phyloP scores from a whole-genome alignment of 805 yeast genomes.

The Wickerhamomyces ciferrii region DNA sequence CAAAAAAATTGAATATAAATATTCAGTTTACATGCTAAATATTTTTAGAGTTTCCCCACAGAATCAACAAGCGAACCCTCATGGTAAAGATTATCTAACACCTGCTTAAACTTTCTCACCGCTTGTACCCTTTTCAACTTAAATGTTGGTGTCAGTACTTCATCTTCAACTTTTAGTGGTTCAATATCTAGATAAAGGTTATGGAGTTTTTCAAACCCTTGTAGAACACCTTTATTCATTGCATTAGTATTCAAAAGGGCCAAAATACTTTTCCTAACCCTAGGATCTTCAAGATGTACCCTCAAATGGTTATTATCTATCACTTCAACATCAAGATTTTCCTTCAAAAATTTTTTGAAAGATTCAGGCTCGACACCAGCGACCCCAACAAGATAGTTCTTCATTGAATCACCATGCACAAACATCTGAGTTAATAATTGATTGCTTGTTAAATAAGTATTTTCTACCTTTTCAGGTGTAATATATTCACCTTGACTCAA shows the following conservation, averaged over 20 bases:
- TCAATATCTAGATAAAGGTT: slow-evolving; percentile 49
- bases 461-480: slow-evolving; percentile 63
- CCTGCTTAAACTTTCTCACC: slow-evolving; percentile 33
- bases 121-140: slow-evolving; percentile 47
- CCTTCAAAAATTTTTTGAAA: slow-evolving; percentile 10
- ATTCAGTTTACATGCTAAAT: too few relatives aligned
- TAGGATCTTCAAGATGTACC: slow-evolving; percentile 9
- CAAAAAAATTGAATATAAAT: too few relatives aligned
- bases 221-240: slow-evolving; percentile 28
- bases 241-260: slow-evolving; percentile 34
- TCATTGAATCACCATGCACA: slow-evolving; percentile 52
- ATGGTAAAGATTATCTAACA: slow-evolving; percentile 38
- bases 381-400: slow-evolving; percentile 47
- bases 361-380: slow-evolving; percentile 45
- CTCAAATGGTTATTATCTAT: slow-evolving; percentile 7
- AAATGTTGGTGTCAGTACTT: slow-evolving; percentile 63
- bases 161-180: slow-evolving; percentile 57
- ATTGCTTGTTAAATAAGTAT: slow-evolving; percentile 40
- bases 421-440: slow-evolving; percentile 40
- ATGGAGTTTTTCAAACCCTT: slow-evolving; percentile 61
- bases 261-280: slow-evolving; percentile 26
- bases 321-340: slow-evolving; percentile 3
- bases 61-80: slow-evolving; percentile 37
- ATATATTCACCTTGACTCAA: slow-evolving; percentile 51
- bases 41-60: neutral